Conservation (phyloP, 306 rosid genomes). For the Elaeagnus macrophylla region DNA sequence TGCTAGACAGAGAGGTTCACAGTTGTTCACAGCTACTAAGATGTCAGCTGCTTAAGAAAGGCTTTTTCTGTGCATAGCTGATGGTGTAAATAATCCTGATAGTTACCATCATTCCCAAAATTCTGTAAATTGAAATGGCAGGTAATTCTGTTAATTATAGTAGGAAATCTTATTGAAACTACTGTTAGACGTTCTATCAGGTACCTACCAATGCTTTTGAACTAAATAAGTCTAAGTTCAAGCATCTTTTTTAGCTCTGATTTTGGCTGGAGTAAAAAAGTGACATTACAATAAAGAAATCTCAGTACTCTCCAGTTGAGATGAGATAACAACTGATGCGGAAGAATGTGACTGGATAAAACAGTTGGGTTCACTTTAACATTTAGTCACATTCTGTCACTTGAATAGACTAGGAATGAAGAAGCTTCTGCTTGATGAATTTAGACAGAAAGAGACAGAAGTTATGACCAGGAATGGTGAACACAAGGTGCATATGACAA, state of each 20-base stretch:
- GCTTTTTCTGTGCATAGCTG: conserved; percentile 61
- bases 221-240: not conserved
- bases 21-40: conserved; percentile 57
- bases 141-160: not conserved
- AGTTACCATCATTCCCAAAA: conserved; percentile 34
- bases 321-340: no score
- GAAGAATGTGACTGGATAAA: no score
- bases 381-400: no score
- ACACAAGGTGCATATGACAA: no score
- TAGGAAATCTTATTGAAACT: not conserved
- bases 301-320: no score
- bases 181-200: not conserved
- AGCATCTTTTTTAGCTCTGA: not conserved
- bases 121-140: conserved; percentile 3
- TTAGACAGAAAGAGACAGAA: no score
- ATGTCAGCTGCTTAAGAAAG: conserved; percentile 65
- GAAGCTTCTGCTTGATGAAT: no score
- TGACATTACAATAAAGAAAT: not conserved
- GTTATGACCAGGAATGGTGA: no score
- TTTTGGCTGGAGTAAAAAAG: not conserved
- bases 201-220: not conserved
- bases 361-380: no score
- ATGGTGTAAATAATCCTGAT: conserved; percentile 16
- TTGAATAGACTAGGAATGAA: no score
- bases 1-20: conserved; percentile 51